Percentiles rank a stretch among this genome's conserved stretches.
Conservation (phyloP, 257 asterid species). For the Haberlea rhodopensis region DNA sequence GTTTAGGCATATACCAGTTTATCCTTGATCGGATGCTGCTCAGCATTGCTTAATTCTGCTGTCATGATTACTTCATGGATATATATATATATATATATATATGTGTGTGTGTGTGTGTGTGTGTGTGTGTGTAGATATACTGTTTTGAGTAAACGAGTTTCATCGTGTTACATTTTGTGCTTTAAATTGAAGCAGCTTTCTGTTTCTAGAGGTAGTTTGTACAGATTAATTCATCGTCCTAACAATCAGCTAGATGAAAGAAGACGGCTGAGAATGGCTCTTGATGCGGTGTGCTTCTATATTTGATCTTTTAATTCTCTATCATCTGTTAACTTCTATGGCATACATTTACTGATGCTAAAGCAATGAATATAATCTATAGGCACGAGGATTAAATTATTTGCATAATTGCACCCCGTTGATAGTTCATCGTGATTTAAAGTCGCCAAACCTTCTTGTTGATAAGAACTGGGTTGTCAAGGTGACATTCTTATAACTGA, state of each 20-base stretch:
- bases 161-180: constrained; percentile 9
- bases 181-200: constrained; percentile 30
- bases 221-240: constrained; percentile 88
- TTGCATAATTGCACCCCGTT: constrained; percentile 85
- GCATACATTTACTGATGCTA: constrained; percentile 18
- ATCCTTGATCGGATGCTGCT: no score
- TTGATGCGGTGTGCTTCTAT: constrained; percentile 74
- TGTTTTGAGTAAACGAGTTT: constrained; percentile 13
- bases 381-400: constrained; percentile 98
- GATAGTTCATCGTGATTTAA: constrained; percentile 94
- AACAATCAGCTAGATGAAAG: constrained; percentile 91
- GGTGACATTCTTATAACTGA: constrained; percentile 46
- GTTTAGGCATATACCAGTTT: no score
- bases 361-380: constrained; percentile 27
- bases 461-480: constrained; percentile 97
- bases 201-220: constrained; percentile 86
- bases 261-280: constrained; percentile 87
- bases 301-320: constrained; percentile 13
- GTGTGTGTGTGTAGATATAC: neutral
- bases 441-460: constrained; percentile 96
- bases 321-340: constrained; percentile 22
- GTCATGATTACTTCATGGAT: no score
- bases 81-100: no score
- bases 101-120: no score
- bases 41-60: no score